Evolutionary conservation across 306 rosid species (phyloP), one percentile per base, ranked within the genome.

Genomic region (Quercus parvula): DNA sequence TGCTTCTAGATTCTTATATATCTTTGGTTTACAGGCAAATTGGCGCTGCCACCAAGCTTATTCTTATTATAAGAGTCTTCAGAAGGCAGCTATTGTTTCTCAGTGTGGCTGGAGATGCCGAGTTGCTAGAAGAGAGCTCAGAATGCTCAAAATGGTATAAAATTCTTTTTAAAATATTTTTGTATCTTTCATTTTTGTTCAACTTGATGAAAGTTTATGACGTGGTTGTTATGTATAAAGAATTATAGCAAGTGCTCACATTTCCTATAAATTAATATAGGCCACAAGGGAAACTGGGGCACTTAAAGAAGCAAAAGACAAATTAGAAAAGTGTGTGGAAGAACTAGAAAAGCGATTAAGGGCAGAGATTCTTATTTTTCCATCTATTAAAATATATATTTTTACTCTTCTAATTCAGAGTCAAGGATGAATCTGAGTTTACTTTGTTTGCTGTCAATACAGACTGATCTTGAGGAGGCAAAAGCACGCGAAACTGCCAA

Each of bases 211-310:
- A 46, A 46, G 15, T 46, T 46, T 12, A 46, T 46, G 15, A 46
- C 4, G 0, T 46, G 54, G 54, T 46, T 46, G 54, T 78, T 15
- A 56, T 38, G 62, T 55, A 41, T 77, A 59, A 70, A 55, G 71
- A 64, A 61, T 73, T 69, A 33, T 56, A 10, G 79, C 68, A 54
- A 78, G 62, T 4, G 62, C 61, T 87, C 67, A 81, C 80, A 24
- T 44, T 55, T 83, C 71, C 38, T 77, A 68, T 80, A 52, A 84
- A 69, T 81, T 27, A 8, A 61, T 84, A 76, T 87, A 96, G 99
- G 99, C 99, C 82, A 87, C 99, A 51, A 93, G 94, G 87, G 99
- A 96, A 82, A 96, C 99, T 3, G 99, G 99, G 61, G 99, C 99
- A 54, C 98, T 96, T 56, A 91, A 96, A 87, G 99, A 96, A 87